Evolutionary conservation across 1,284 basidiomycete species (phyloP), one percentile per base, ranked within the genome.

Genomic region (Moesziomyces parantarcticus): DNA sequence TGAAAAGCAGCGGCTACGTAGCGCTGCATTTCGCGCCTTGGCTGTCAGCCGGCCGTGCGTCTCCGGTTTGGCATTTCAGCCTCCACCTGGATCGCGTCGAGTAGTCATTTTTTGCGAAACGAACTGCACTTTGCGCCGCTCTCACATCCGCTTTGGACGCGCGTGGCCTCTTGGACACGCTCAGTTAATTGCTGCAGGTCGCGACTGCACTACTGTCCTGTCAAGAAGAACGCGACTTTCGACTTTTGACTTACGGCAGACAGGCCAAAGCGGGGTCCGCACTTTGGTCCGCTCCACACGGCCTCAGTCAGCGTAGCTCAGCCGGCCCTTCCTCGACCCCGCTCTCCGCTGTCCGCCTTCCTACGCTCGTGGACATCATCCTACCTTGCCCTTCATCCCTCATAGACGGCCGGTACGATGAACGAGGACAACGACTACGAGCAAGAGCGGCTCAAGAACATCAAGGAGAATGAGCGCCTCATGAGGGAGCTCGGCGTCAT

Each of bases 391-490:
- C 41, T 11, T n/a, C 23, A n/a, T 32, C 21, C 7, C 14, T n/a
- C 11, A 42, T 22, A 23, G 25, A 8, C 49, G 39, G 6, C 42
- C 9, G 22, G n/a, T 40, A 34, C 26, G 23, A 74, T 74, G 71
- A 61, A 55, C 55, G 71, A 74, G 3, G 50, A 53, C 47, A 74
- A 60, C 58, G 71, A 74, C 42, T 74, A 74, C 57, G 81, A 83
- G 74, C 54, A 69, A 34, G 75, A 81, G 49, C 65, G 81, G 16
- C 77, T 78, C 42, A 72, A 59, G 39, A 83, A 83, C 58, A 83
- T 83, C 58, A 68, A 60, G n/a, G 69, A 77, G 32, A 83, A 83
- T 76, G 75, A 80, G 49, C 47, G 62, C 5, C 69, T 83, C 32
- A 70, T 83, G 58, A 71, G 75, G 21, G 79, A 80, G 57, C 69